Evolutionary conservation across 2,329 filamentous ascomycete species (phyloP).

Genomic region (Neopestalotiopsis clavispora): DNA sequence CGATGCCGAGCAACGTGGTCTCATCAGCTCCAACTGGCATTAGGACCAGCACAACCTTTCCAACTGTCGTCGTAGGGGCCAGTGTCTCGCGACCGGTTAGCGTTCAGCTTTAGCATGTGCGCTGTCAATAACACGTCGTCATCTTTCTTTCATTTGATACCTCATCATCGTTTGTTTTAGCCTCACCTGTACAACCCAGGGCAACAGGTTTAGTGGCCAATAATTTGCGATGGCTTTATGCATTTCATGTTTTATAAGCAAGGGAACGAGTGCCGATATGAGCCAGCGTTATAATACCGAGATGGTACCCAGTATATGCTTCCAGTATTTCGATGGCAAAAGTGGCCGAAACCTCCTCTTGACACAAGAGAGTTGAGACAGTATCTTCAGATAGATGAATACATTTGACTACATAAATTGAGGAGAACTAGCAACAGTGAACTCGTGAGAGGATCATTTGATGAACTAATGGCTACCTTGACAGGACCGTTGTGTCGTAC

Average conservation of each 20-base stretch:
- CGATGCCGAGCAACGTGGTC: slow-evolving; percentile 36
- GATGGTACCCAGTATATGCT: slow-evolving; percentile 11
- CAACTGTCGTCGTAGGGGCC: neutral
- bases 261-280: neutral
- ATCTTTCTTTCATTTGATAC: slow-evolving; percentile 27
- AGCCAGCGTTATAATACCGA: slow-evolving; percentile 2
- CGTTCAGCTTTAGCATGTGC: slow-evolving; percentile 1
- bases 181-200: slow-evolving; percentile 32
- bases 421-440: neutral
- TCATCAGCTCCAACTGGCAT: slow-evolving; percentile 36
- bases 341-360: neutral
- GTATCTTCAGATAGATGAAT: neutral
- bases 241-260: slow-evolving; percentile 14
- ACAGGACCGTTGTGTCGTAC: neutral
- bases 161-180: slow-evolving; percentile 34
- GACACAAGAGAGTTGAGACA: neutral
- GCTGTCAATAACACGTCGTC: neutral
- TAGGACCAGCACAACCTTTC: slow-evolving; percentile 19
- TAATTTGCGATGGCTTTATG: slow-evolving; percentile 20
- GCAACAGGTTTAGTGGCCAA: slow-evolving; percentile 17
- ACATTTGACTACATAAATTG: neutral
- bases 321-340: slow-evolving; percentile 8
- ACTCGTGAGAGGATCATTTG: too few relatives aligned
- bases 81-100: neutral
- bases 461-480: too few relatives aligned